phyloP scores from a whole-genome alignment of 257 asterid species.

The Datura wrightii region DNA sequence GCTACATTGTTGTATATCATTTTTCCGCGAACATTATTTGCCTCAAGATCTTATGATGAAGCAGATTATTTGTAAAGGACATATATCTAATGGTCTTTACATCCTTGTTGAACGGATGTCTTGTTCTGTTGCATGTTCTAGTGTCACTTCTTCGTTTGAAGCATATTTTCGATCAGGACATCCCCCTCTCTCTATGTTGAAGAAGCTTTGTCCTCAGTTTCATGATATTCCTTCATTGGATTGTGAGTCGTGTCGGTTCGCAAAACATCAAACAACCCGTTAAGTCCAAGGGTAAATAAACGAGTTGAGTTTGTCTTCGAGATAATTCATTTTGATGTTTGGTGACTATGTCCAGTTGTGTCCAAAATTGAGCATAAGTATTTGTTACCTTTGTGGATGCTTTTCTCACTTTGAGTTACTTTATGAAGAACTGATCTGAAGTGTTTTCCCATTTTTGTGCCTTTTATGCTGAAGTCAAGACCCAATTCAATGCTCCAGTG shows the following conservation, averaged over 20 bases:
- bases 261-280: too few species aligned
- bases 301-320: too few species aligned
- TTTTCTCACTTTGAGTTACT: too few species aligned
- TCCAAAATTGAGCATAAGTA: too few species aligned
- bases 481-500: too few species aligned
- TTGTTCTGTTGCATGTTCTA: not conserved
- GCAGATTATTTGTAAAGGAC: conserved; percentile 22
- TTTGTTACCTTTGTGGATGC: too few species aligned
- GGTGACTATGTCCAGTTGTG: too few species aligned
- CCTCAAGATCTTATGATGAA: conserved; percentile 27
- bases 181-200: not conserved
- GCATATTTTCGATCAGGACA: not conserved
- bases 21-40: not conserved
- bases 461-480: too few species aligned
- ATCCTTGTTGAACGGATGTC: not conserved
- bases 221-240: not conserved
- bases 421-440: too few species aligned
- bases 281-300: too few species aligned
- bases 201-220: not conserved
- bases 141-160: not conserved
- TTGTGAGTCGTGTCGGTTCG: not conserved
- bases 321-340: too few species aligned
- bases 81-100: not conserved
- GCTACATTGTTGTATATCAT: not conserved
- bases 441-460: too few species aligned